Evolutionary conservation across 371 early-diverging fungal species (phyloP), one percentile per base, ranked within the genome.

Genomic region (Actinomortierella wolfii): DNA sequence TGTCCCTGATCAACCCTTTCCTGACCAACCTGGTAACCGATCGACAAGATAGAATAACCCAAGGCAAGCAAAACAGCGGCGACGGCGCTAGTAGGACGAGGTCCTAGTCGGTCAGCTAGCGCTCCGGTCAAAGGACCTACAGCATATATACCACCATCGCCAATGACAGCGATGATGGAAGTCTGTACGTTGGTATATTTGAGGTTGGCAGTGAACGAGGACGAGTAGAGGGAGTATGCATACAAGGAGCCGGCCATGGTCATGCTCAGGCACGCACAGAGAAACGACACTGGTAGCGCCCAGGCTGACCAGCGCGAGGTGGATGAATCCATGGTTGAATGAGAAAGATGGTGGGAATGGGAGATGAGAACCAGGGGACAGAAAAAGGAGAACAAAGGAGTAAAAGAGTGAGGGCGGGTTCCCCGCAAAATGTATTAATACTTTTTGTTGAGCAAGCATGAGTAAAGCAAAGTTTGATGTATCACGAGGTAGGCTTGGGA

Each of bases 111-210:
- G 51, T 70, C 71, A 0, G 71, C 71, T 56, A 70, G 54, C 23
- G 57, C 9, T 0, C 71, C 71, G 15, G 58, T 61, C 6, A 70
- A 23, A 9, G 71, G 71, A 0, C 71, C 71, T 1, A 70, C 51
- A 5, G 65, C 71, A 42, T 70, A 70, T 39, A 70, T 60, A 5
- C 71, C 71, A 20, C 61, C 55, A 23, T 70, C 66, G 11, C 71
- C 71, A 55, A 70, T 57, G 44, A 65, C 61, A 46, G 66, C 66
- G 24, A 65, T 70, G 25, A 51, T 51, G 40, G 61, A 61, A 2
- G 66, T 70, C 43, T 70, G 66, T 3, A 61, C 61, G 23, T 70
- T 65, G 5, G 65, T 48, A 52, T 70, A 70, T 0, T 58, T 61
- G 13, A 70, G 52, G 24, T 46, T 53, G 25, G 47, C 40, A 1